Percentiles rank a stretch among this genome's conserved stretches.
Conservation (phyloP, 495 filamentous ascomycete genomes). For the Podospora appendiculata region DNA sequence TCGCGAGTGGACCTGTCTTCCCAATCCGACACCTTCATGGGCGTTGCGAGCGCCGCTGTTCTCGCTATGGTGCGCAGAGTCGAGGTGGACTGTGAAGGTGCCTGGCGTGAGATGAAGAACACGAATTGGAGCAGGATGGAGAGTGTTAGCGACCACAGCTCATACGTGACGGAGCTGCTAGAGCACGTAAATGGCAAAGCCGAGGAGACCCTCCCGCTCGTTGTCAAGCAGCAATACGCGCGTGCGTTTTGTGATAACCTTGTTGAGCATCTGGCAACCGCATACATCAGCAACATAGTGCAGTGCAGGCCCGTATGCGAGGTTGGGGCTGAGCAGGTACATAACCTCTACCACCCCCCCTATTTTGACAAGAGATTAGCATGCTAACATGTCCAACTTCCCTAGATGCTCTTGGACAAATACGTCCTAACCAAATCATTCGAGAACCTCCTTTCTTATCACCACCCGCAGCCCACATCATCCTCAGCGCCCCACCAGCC, state of each 20-base stretch:
- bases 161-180: conserved; percentile 78
- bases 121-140: conserved; percentile 94
- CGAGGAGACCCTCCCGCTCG: conserved; percentile 62
- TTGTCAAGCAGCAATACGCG: conserved; percentile 92
- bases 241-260: conserved; percentile 91
- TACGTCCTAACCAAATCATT: conserved; percentile 86
- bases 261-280: conserved; percentile 71
- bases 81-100: conserved; percentile 71
- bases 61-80: conserved; percentile 75
- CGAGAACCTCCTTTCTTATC: conserved; percentile 55
- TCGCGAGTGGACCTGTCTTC: conserved; percentile 77
- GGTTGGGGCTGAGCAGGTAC: conserved; percentile 88
- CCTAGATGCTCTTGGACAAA: conserved; percentile 81
- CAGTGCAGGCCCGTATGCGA: conserved; percentile 86
- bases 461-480: conserved; percentile 29
- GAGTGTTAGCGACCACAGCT: conserved; percentile 89
- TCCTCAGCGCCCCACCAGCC: conserved; percentile 31
- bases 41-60: conserved; percentile 83
- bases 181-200: conserved; percentile 59
- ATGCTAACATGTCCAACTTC: not conserved
- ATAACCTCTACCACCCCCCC: not conserved
- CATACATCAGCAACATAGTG: conserved; percentile 77
- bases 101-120: conserved; percentile 96
- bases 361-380: not conserved
- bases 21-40: conserved; percentile 92